These are phyloP conservation scores for Aspergillus sp. DNA, from an alignment of 2,329 filamentous ascomycete species.

Conservation along the genomic window DNA sequence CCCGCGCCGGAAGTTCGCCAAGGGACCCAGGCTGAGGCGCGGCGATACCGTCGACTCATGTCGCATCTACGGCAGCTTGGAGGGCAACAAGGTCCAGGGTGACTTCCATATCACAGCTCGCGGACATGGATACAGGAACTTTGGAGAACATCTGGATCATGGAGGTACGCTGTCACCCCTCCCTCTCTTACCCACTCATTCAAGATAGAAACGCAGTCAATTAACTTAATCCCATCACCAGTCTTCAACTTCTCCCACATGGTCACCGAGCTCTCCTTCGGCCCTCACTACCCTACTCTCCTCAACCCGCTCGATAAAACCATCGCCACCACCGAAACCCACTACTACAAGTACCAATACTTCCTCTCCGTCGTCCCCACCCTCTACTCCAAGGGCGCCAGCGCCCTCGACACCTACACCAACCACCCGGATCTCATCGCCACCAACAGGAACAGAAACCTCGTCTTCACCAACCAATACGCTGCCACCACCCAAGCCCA, in stretches of 20 bases:
- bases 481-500: conserved; percentile 88
- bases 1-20: conserved; percentile 65
- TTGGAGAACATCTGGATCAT: conserved; percentile 80
- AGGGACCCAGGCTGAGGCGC: conserved; percentile 68
- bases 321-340: conserved; percentile 68
- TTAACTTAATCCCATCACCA: conserved; percentile 41
- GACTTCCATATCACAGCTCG: conserved; percentile 97
- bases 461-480: conserved; percentile 94
- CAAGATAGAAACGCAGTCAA: background rate
- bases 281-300: conserved; percentile 91
- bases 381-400: conserved; percentile 70
- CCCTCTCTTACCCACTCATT: background rate
- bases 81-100: conserved; percentile 94
- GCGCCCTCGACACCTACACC: conserved; percentile 47
- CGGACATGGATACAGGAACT: conserved; percentile 90
- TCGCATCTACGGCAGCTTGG: conserved; percentile 83
- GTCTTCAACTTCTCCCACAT: conserved; percentile 98
- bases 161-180: conserved; percentile 56
- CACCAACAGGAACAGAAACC: conserved; percentile 49
- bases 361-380: conserved; percentile 95
- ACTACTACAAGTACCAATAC: conserved; percentile 98
- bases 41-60: conserved; percentile 70
- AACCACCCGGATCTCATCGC: conserved; percentile 37
- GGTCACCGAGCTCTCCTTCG: conserved; percentile 93
- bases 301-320: conserved; percentile 94